Conservation (phyloP, 441 rosid genomes). For the Eugenia klotzschiana region DNA sequence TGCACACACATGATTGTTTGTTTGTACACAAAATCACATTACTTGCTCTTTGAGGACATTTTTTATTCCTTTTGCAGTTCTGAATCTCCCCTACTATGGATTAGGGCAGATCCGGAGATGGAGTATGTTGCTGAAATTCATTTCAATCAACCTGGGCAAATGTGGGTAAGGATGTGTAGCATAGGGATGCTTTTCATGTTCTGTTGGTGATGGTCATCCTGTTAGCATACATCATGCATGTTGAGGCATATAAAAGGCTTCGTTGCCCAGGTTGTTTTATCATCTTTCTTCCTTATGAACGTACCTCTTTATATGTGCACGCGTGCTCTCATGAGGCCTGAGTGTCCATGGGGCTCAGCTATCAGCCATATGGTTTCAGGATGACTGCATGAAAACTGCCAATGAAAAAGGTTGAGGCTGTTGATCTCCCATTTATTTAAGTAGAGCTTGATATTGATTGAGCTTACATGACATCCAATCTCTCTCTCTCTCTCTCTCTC, state of each 20-base stretch:
- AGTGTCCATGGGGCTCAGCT: neutral
- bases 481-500: neutral
- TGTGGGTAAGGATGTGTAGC: slow-evolving; percentile 68
- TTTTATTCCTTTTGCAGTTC: slow-evolving; percentile 36
- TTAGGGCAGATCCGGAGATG: slow-evolving; percentile 98
- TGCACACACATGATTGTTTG: neutral
- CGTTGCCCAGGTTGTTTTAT: neutral
- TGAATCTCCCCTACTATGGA: slow-evolving; percentile 91
- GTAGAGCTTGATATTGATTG: neutral
- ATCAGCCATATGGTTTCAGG: neutral
- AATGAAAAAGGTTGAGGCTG: neutral
- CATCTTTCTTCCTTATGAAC: neutral
- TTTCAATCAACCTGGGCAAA: slow-evolving; percentile 94
- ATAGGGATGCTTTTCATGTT: neutral
- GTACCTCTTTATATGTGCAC: neutral
- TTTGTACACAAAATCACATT: neutral
- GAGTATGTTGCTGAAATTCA: slow-evolving; percentile 95
- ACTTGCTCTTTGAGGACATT: neutral
- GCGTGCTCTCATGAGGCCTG: neutral
- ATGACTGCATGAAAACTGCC: neutral
- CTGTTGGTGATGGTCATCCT: neutral
- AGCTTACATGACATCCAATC: neutral
- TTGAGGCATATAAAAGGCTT: neutral
- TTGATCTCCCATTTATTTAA: neutral
- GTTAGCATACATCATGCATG: neutral